These are phyloP conservation scores for Eucalyptus tenuipes DNA, from an alignment of 345 rosid species.

Conservation along the genomic window DNA sequence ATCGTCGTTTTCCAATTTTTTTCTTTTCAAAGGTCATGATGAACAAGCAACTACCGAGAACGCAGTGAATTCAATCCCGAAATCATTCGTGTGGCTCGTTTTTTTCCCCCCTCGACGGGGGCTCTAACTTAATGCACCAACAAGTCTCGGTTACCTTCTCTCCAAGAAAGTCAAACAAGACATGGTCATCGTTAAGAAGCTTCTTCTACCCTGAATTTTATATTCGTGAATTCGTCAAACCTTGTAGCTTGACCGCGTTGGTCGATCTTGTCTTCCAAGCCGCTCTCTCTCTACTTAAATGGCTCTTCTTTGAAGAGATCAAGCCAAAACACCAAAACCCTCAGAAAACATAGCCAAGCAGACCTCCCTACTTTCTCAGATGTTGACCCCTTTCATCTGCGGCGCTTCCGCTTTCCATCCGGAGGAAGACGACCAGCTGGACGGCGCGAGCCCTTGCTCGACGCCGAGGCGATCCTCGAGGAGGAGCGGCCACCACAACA, in stretches of 20 bases:
- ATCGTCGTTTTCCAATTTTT: neutral
- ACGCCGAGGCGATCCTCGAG: constrained; percentile 29
- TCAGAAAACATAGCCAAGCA: neutral
- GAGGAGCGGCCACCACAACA: neutral
- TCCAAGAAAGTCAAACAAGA: neutral
- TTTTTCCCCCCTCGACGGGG: neutral
- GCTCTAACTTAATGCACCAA: neutral
- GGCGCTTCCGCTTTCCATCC: constrained; percentile 6
- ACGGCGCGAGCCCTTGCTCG: neutral
- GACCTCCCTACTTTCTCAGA: neutral
- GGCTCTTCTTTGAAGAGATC: neutral
- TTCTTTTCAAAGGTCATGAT: neutral
- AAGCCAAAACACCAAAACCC: neutral
- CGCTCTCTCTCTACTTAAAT: neutral
- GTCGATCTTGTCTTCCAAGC: neutral
- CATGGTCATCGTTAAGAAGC: neutral
- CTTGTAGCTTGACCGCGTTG: neutral
- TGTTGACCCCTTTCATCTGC: neutral
- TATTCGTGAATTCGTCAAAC: neutral
- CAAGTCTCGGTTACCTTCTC: neutral
- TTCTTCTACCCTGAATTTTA: neutral
- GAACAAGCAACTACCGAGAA: neutral
- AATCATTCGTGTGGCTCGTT: neutral
- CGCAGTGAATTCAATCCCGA: neutral
- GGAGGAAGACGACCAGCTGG: neutral